Base-by-base conservation (phyloP, 1,139 yeast species). In the Debaryomyces sp. region DNA sequence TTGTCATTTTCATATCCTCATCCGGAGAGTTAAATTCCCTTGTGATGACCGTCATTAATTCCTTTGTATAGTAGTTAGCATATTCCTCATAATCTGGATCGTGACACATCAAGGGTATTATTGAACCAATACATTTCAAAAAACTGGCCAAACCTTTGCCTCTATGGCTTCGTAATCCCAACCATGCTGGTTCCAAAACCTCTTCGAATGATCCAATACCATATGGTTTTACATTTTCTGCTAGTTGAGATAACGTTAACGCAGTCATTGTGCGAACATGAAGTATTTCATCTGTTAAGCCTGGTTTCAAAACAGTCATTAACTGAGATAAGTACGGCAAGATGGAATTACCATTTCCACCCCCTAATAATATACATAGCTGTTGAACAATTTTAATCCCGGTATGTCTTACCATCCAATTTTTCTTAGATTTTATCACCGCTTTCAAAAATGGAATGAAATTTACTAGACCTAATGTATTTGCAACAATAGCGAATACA, bases 131-230 rank as follows among this genome's bases (percentile, higher is more conserved):
- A 48, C 96, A 89, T 58, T 81, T 84, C 54, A 94, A 65, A 61
- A 87, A 90, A 2, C 90, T 82, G 0, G 96, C 87, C 46, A 92
- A 72, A 0, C 85, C 78, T 57, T 83, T 81, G 3, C 98, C 98
- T 52, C 96, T 75, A 54, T 89, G 96, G 39, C 78, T 78, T 46
- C 84, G 78, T 27, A 90, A 78, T 2, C 96, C 97, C 17, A 73
- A 70, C 96, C 97, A 91, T 6, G 90, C 67, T 0, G 92, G 89
- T 53, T 88, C 94, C 36, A 94, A 63, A 1, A 73, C 65, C 7
- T 64, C 69, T 55, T 88, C 95, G 64, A 94, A 92, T 0, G 95
- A 82, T 58, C 90, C 97, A 49, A 89, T 87, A 43, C 99, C 99
- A 66, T 87, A 90, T 0, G 99, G 99, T 18, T 82, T 76, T 1